A percentile compares a stretch with the other conserved stretches of the same genome.
Evolutionary conservation across 805 yeast species (phyloP).

Genomic region (Wickerhamiella kurtzmanii): DNA sequence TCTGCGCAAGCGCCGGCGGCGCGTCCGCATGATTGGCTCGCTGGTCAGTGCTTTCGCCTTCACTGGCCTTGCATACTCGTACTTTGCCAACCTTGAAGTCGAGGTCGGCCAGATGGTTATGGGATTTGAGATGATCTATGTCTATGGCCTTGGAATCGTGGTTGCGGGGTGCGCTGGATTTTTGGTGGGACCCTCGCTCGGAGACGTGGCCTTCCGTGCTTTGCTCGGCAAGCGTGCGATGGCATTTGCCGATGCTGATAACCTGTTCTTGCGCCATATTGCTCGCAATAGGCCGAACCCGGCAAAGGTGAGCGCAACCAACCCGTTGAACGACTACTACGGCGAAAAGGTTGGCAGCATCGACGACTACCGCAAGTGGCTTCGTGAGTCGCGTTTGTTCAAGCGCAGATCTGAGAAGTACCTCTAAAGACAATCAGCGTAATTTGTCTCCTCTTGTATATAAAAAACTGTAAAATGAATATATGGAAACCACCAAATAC

Average conservation of each 20-base stretch:
- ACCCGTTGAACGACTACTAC: slow-evolving; percentile 97
- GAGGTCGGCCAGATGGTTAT: slow-evolving; percentile 76
- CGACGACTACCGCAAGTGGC: slow-evolving; percentile 84
- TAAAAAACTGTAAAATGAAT: slow-evolving; percentile 5
- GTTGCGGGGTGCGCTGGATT: slow-evolving; percentile 67
- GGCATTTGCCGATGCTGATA: slow-evolving; percentile 39
- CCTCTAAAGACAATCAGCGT: too few species aligned
- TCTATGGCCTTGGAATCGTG: slow-evolving; percentile 59
- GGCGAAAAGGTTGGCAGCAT: slow-evolving; percentile 89
- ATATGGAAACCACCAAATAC: not conserved
- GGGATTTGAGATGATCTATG: slow-evolving; percentile 83
- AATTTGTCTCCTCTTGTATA: not conserved
- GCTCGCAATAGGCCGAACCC: slow-evolving; percentile 82
- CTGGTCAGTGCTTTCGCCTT: slow-evolving; percentile 54
- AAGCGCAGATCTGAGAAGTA: slow-evolving; percentile 26
- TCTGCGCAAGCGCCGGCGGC: slow-evolving; percentile 62
- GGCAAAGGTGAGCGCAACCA: slow-evolving; percentile 55
- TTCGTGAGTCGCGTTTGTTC: slow-evolving; percentile 87
- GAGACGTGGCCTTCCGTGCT: slow-evolving; percentile 50
- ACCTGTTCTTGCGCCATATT: slow-evolving; percentile 59
- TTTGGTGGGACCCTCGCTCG: slow-evolving; percentile 69
- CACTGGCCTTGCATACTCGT: slow-evolving; percentile 55
- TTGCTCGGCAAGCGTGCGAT: slow-evolving; percentile 19
- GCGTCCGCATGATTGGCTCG: slow-evolving; percentile 55
- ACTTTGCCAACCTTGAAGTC: slow-evolving; percentile 66